These are phyloP conservation scores for Botrytis squamosa DNA, from an alignment of 2,329 filamentous ascomycete species.

Conservation along the genomic window DNA sequence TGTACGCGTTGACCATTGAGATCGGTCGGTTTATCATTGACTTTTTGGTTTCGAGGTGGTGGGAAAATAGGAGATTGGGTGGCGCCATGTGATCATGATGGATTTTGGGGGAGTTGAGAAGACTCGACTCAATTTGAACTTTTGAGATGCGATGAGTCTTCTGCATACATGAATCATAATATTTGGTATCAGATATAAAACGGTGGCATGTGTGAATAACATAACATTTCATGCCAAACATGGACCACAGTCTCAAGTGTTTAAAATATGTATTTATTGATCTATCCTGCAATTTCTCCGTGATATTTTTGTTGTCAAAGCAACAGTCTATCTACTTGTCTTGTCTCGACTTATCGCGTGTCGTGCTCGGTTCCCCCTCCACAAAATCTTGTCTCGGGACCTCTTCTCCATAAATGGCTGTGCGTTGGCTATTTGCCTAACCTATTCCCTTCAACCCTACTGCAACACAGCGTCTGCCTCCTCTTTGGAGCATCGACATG, in stretches of 20 bases:
- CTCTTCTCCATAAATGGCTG: slow-evolving; percentile 9
- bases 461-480: slow-evolving; percentile 10
- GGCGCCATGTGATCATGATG: background rate
- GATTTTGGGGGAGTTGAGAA: background rate
- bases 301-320: background rate
- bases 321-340: background rate
- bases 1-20: background rate
- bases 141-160: background rate
- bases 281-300: background rate
- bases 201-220: background rate
- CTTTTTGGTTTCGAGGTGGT: background rate
- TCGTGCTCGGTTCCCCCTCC: slow-evolving; percentile 2
- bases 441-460: background rate
- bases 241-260: background rate
- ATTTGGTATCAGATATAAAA: background rate
- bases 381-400: slow-evolving; percentile 11
- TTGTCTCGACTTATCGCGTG: background rate
- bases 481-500: background rate
- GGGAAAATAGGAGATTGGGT: background rate
- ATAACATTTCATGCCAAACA: no score
- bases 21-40: background rate
- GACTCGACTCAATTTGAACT: background rate
- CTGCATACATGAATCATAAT: background rate
- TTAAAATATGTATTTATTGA: background rate
- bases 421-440: slow-evolving; percentile 5